phyloP scores from a whole-genome alignment of 257 asterid genomes.

The Misopates orontium region DNA sequence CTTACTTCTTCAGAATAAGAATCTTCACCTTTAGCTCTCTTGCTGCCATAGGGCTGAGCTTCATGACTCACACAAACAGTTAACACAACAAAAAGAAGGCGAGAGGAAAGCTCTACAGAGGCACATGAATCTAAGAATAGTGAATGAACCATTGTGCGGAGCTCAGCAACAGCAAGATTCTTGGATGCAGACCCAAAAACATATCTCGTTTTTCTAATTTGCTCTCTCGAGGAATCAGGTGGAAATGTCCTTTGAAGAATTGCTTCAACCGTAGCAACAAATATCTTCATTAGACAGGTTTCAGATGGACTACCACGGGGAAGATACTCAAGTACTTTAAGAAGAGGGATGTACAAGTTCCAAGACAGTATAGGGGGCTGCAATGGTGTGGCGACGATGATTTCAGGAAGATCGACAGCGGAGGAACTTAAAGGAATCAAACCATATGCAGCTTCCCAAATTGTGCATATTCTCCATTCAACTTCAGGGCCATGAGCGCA shows the following conservation, averaged over 20 bases:
- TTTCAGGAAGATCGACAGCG: constrained; percentile 96
- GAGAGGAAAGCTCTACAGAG: constrained; percentile 89
- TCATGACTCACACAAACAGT: constrained; percentile 96
- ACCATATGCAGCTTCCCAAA: constrained; percentile 99
- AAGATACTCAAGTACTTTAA: constrained; percentile 94
- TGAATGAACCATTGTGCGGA: constrained; percentile 96
- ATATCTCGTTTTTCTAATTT: constrained; percentile 70
- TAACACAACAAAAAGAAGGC: constrained; percentile 91
- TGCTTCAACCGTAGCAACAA: constrained; percentile 97
- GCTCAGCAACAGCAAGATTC: constrained; percentile 96
- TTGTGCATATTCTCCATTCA: constrained; percentile 98
- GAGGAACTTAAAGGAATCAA: constrained; percentile 94
- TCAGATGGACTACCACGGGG: constrained; percentile 99
- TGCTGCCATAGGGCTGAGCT: constrained; percentile 80
- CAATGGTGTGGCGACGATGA: constrained; percentile 87
- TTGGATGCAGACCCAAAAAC: constrained; percentile 83
- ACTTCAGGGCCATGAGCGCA: constrained; percentile 99
- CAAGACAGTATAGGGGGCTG: constrained; percentile 93
- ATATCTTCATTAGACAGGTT: constrained; percentile 95
- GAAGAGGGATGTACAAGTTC: constrained; percentile 93
- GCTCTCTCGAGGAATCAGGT: constrained; percentile 78
- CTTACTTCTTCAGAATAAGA: constrained; percentile 38
- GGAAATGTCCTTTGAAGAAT: constrained; percentile 96
- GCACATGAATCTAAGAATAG: constrained; percentile 87
- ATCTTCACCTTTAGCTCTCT: constrained; percentile 63